These are phyloP conservation scores for Psilocybe subaeruginosa DNA, from an alignment of 768 basidiomycete species.

Conservation along the genomic window DNA sequence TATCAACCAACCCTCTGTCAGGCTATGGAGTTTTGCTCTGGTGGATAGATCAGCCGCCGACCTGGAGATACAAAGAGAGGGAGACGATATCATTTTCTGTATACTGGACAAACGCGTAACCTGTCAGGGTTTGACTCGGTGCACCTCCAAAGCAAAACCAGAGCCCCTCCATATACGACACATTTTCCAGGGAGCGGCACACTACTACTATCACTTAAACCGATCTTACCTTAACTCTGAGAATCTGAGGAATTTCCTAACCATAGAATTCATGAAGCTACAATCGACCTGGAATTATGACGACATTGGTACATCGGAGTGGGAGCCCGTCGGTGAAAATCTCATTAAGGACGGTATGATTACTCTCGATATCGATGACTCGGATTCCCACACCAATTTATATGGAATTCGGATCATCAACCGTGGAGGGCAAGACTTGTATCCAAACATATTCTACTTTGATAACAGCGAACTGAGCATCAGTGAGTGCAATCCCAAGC, in stretches of 20 bases:
- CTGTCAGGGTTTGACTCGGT: too few relatives aligned
- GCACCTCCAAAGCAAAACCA: too few relatives aligned
- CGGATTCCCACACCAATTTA: not conserved
- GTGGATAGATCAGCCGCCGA: too few relatives aligned
- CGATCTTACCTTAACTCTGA: conserved; percentile 5
- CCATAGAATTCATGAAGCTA: conserved; percentile 17
- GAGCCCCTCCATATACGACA: too few relatives aligned
- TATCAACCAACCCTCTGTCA: too few relatives aligned
- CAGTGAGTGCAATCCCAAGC: conserved; percentile 8
- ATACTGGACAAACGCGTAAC: too few relatives aligned
- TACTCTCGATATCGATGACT: conserved; percentile 16
- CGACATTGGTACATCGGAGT: not conserved
- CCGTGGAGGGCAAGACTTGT: conserved; percentile 20
- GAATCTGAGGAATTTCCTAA: not conserved
- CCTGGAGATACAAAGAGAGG: too few relatives aligned
- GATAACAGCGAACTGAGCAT: conserved; percentile 31
- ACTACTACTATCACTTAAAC: conserved; percentile 12
- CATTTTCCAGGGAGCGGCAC: conserved; percentile 1
- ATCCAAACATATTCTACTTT: conserved; percentile 29
- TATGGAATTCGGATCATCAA: conserved; percentile 30
- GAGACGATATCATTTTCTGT: too few relatives aligned
- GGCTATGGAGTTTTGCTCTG: too few relatives aligned
- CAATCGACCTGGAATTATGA: not conserved
- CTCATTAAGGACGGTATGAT: conserved; percentile 20
- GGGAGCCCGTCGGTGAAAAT: conserved; percentile 15